Evolutionary conservation across 805 yeast species (phyloP), one percentile per base, ranked within the genome.

Genomic region (Suhomyces emberorum): DNA sequence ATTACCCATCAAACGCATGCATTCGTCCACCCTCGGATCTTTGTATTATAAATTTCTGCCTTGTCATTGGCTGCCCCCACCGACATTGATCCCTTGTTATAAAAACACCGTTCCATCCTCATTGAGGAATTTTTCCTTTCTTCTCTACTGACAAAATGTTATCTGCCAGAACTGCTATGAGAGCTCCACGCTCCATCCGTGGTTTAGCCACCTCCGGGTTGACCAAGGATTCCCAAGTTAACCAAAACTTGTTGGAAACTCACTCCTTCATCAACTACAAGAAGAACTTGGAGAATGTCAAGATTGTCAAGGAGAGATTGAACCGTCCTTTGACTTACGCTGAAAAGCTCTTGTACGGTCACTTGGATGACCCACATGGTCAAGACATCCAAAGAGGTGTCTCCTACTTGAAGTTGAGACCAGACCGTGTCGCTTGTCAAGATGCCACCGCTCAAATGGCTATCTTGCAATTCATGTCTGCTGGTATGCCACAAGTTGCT

Each of bases 381-480:
- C 88, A 88, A 68, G 81, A 83, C 47, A 79, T 84, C 52, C 73
- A 75, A 56, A 83, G 98, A 64, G 97, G 98, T 60, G 77, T 79
- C 39, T 83, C 93, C 33, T 91, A 91, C 71, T 76, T 89, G 66
- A 91, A 91, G 70, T 77, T 91, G 61, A 83, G 95, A 70, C 98
- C 98, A 38, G 98, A 89, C 66, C 81, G 98, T 66, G 97, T 91
- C 44, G 97, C 97, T 33, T 88, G 95, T 84, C 98, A 89, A 74
- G 98, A 89, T 74, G 98, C 98, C 40, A 88, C 96, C 41, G 97
- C 97, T 40, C 98, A 89, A 74, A 89, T 89, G 98, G 96, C 97
- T 39, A 77, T 89, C 52, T 73, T 89, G 58, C 98, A 89, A 73
- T 89, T 89, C 66, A 88, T 88, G 95, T 84, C 95, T 43, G 95